A percentile compares a stretch with the other conserved stretches of the same genome.
Conservation (phyloP, 2,329 filamentous ascomycete species). For the Curvularia verruculosa region DNA sequence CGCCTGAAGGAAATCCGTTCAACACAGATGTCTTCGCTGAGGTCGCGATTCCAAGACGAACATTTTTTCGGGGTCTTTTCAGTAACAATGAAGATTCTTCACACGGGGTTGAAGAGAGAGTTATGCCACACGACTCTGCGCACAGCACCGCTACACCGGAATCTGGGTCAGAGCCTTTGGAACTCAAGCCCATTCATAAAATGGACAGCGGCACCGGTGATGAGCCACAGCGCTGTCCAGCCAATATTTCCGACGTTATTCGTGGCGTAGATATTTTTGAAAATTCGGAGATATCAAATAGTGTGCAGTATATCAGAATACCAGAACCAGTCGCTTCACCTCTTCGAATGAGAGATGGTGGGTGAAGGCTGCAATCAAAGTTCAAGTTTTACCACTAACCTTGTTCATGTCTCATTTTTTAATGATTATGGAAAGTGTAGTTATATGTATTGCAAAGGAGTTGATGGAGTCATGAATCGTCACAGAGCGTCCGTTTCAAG, state of each 20-base stretch:
- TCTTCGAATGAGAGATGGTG: not conserved
- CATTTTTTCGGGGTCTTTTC: constrained; percentile 18
- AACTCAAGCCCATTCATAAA: not conserved
- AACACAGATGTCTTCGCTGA: constrained; percentile 7
- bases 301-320: not conserved
- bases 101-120: constrained; percentile 2
- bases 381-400: not conserved
- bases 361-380: not conserved
- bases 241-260: too few species aligned
- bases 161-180: not conserved
- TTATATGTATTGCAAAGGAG: not conserved
- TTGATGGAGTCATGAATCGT: not conserved
- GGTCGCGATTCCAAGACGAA: constrained; percentile 9
- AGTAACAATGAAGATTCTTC: constrained; percentile 2
- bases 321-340: not conserved
- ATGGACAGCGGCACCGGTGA: not conserved
- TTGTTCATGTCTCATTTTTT: not conserved
- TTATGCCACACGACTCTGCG: constrained; percentile 16
- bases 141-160: constrained; percentile 7
- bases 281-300: not conserved
- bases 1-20: not conserved
- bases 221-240: not conserved
- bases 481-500: not conserved
- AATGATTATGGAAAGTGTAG: not conserved
- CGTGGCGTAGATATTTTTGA: not conserved